Percentiles rank a stretch among this genome's conserved stretches.
Evolutionary conservation across 768 basidiomycete genomes (phyloP).

Genomic region (Tubosaeta sp.): DNA sequence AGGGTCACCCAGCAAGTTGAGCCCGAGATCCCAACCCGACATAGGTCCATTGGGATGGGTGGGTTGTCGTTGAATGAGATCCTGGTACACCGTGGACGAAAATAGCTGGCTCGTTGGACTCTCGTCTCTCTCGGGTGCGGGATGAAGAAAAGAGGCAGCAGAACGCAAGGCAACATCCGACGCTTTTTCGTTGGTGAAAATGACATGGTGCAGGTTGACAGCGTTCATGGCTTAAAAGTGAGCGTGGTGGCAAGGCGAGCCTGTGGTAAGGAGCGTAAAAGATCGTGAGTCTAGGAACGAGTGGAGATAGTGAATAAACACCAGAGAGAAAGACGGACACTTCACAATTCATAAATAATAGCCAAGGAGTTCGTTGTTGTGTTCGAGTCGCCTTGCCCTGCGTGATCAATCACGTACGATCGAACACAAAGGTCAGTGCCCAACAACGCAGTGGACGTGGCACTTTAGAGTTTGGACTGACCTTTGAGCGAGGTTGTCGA

Average conservation of each 20-base stretch:
- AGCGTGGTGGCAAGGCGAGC: conserved; percentile 12
- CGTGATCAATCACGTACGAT: conserved; percentile 6
- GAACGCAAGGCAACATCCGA: conserved; percentile 15
- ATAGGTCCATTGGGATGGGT: conserved; percentile 39
- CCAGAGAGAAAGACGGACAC: conserved; percentile 9
- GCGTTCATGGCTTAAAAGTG: conserved; percentile 47
- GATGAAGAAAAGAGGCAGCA: conserved; percentile 19
- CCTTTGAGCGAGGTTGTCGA: conserved; percentile 4
- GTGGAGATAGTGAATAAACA: conserved; percentile 5
- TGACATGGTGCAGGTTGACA: conserved; percentile 52
- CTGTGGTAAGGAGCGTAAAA: conserved; percentile 7
- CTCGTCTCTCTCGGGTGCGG: conserved; percentile 10
- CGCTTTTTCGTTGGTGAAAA: conserved; percentile 38
- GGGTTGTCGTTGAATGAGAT: conserved; percentile 36
- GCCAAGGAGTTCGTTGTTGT: conserved; percentile 3
- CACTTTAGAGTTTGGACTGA: conserved; percentile 2
- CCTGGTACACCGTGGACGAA: conserved; percentile 32
- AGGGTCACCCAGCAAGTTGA: conserved; percentile 31
- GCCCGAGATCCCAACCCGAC: conserved; percentile 28
- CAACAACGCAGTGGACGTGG: background rate
- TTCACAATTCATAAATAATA: conserved; percentile 13
- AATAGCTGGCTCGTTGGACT: conserved; percentile 14
- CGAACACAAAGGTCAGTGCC: background rate
- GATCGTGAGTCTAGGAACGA: conserved; percentile 13
- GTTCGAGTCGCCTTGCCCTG: conserved; percentile 8